Base-by-base conservation (phyloP, 2,329 filamentous ascomycete species). In the Madurella fahalii region DNA sequence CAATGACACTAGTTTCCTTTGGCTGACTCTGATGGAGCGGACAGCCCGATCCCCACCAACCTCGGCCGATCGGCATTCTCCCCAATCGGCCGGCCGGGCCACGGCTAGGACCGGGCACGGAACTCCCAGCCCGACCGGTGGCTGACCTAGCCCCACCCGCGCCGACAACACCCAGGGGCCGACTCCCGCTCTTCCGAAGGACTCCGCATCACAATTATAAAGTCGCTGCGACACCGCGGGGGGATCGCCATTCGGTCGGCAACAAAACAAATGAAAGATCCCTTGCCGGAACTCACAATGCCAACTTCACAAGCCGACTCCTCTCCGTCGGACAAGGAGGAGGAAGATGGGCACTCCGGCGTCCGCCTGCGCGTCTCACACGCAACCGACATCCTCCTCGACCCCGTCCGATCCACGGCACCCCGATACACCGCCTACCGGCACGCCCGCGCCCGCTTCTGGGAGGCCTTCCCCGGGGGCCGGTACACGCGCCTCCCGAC, bases 371-470 rank as follows among this genome's bases (percentile, higher is more conserved):
- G 8, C 11, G 17, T 37, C 30, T 50, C 52, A 44, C 41, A 15
- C 1, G 60, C 60, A 25, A 34, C 47, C n/a, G 58, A 62, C 49
- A 57, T 62, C 48, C 52, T 58, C 41, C 45, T 46, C 45, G 15
- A 34, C 51, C 50, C 53, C 1, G 5, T 20, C 45, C 42, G 30
- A 17, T 32, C 54, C 54, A 4, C 52, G 11, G 45, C 47, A 11
- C 55, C 50, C 17, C 58, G 55, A 34, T 59, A 54, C 55, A 37
- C 41, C 20, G 56, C 57, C 34, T 61, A 61, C 57, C 2, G 50
- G 39, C 54, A 44, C 47, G 57, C 58, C 3, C 60, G 58, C 47
- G 34, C 51, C 48, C 57, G 51, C 31, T 62, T 62, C 52, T 62
- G 57, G 55, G 49, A 55, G 8, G 34, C 55, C 43, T 62, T 62